Base-by-base conservation (phyloP, 192 early-diverging fungal genomes). In the Mortierella alpina region DNA sequence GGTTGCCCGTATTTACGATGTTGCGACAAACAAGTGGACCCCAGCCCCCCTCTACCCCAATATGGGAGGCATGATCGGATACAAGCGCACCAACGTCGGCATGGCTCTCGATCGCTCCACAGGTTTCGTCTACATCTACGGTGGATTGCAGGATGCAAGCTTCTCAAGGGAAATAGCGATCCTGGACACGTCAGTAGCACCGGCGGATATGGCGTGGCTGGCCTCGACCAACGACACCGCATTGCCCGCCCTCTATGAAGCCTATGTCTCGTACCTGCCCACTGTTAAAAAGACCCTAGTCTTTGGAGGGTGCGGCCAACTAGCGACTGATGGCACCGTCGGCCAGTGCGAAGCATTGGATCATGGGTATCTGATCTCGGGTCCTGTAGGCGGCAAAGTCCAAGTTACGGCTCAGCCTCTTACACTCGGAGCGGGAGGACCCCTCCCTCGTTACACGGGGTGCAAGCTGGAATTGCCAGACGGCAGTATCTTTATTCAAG, bases 401-500 rank as follows among this genome's bases (percentile, higher is more conserved):
- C 1, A 31, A 31, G 31, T 31, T 31, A 40, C 8, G 7, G 9
- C 39, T 14, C n/a, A 22, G 57, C 8, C 31, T 31, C 31, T 31
- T 31, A 31, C 31, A 31, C 31, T 31, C 31, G 31, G 31, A 31
- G 9, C 20, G 3, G 57, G 2, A 7, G 59, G 52, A 1, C 77
- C 77, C 4, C 2, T 15, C 12, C 40, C 77, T 5, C 63, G 77
- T 12, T 80, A 72, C 18, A 65, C 58, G 15, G 14, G 59, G 1
- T 80, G 77, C n/a, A 41, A 51, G 13, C 60, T 71, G 0, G 65
- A 72, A 3, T 14, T 80, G 53, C 13, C 39, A 4, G 51, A 80
- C 40, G 77, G 77, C 8, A 55, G 67, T 51, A 46, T 80, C n/a
- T 62, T 80, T 46, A 31, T 80, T 13, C 77, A 80, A 50, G 77